Base-by-base conservation (phyloP, 371 early-diverging fungal species). In the Blastocladiella emersonii region DNA sequence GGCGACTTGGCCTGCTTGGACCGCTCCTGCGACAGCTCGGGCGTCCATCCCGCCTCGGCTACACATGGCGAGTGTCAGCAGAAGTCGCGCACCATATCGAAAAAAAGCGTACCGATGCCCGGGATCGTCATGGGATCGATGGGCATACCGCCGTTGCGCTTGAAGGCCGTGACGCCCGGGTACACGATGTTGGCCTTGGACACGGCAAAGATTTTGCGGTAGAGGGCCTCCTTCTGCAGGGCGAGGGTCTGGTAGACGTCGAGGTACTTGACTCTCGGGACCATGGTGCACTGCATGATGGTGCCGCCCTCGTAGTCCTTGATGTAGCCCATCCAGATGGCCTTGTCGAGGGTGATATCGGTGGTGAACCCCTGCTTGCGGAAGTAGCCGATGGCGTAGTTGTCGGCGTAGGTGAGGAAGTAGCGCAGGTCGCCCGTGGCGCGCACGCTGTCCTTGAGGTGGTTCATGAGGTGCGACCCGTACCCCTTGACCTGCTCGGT, bases 261-360 rank as follows among this genome's bases (percentile, higher is more conserved):
- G 34, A 79, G 66, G 64, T 86, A 87, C 35, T 76, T 70, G 34
- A 87, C 80, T 65, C 77, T 83, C 27, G 74, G 77, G 10, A 86
- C 64, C 78, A 85, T 79, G 4, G 82, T 71, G 71, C 87, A 87
- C 82, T 95, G 94, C 97, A 99, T 98, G 12, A 98, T 80, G 4
- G 98, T 99, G 43, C 98, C 99, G 5, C 99, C 99, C 68, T 99
- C 99, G 72, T 99, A 99, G 76, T 99, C 99, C 74, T 99, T 99
- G 67, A 99, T 99, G 71, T 92, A 93, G 0, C 99, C 99, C 67
- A 92, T 88, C 99, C 99, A 99, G 62, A 89, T 78, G 27, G 83
- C 71, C 68, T 87, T 86, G 62, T 95, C 93, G 68, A 99, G 80
- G 12, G 89, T 88, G 37, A 98, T 92, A 5, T 98, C 92, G 25